Conservation (phyloP, 352 stramenopile species). For the Globisporangium echinulatum region DNA sequence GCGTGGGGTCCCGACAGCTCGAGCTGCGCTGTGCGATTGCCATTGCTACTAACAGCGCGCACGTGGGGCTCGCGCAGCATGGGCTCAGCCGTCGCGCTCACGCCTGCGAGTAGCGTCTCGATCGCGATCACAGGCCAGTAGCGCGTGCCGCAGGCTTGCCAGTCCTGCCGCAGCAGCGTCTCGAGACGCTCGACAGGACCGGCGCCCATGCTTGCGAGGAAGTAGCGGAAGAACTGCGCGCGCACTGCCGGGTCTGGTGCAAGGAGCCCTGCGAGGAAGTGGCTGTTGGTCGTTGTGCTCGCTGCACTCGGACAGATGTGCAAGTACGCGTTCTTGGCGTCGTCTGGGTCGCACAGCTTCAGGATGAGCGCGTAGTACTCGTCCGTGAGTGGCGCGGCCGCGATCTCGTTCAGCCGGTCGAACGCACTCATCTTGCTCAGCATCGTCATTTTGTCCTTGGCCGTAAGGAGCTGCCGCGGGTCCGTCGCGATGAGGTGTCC, state of each 20-base stretch:
- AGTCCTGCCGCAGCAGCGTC: constrained; percentile 76
- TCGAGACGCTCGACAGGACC: constrained; percentile 50
- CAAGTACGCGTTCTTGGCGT: constrained; percentile 65
- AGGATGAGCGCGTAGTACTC: constrained; percentile 79
- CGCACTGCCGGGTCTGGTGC: constrained; percentile 60
- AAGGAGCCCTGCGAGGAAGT: constrained; percentile 76
- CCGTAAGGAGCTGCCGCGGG: constrained; percentile 58
- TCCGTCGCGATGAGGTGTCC: constrained; percentile 51
- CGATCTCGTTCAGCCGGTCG: constrained; percentile 82
- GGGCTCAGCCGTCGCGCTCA: constrained; percentile 17
- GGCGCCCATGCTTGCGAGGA: constrained; percentile 35
- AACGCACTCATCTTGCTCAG: constrained; percentile 84
- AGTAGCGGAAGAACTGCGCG: constrained; percentile 68
- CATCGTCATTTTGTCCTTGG: constrained; percentile 86
- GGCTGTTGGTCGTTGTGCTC: constrained; percentile 60
- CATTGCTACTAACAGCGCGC: neutral
- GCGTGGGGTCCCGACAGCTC: neutral
- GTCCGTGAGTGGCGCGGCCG: constrained; percentile 68
- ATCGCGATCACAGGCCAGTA: constrained; percentile 83
- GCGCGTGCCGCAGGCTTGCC: constrained; percentile 77
- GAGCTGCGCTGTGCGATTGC: neutral
- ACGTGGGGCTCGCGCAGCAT: constrained; percentile 7
- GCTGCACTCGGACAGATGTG: constrained; percentile 55
- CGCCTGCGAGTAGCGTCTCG: constrained; percentile 58
- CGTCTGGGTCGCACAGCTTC: constrained; percentile 59